Conservation (phyloP, 352 stramenopile genomes). For the Globisporangium emineosum region DNA sequence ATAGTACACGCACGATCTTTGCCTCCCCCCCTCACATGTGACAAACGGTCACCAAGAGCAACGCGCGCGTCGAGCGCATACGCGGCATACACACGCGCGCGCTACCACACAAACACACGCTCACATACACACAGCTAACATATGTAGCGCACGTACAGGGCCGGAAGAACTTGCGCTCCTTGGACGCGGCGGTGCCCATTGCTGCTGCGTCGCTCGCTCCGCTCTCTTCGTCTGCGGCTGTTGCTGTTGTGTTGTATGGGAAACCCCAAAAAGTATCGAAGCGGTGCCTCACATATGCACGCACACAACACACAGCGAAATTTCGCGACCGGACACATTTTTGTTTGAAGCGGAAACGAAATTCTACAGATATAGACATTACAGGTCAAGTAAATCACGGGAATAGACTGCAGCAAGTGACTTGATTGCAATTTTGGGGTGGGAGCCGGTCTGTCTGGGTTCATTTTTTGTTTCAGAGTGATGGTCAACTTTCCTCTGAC, state of each 20-base stretch:
- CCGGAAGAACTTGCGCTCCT: conserved; percentile 46
- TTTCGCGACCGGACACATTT: conserved; percentile 8
- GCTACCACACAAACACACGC: neutral
- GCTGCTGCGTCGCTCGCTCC: neutral
- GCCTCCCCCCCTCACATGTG: neutral
- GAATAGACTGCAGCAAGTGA: neutral
- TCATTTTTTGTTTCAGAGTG: neutral
- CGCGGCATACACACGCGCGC: neutral
- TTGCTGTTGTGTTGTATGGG: conserved; percentile 5
- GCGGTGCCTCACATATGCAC: neutral
- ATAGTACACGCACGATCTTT: neutral
- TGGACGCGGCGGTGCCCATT: conserved; percentile 46
- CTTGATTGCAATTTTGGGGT: neutral
- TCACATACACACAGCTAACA: neutral
- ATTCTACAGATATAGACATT: neutral
- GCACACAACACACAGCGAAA: conserved; percentile 1
- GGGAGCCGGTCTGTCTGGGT: neutral
- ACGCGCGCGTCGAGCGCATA: neutral
- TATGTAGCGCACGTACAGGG: conserved; percentile 38
- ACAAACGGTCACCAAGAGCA: conserved; percentile 2
- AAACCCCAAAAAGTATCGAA: conserved; percentile 10
- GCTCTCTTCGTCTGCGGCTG: neutral
- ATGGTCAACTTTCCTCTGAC: conserved; percentile 1
- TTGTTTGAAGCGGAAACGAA: conserved; percentile 1
- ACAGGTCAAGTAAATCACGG: too few relatives aligned